phyloP scores from a whole-genome alignment of 2,329 filamentous ascomycete genomes.

The Trichoderma gracile region DNA sequence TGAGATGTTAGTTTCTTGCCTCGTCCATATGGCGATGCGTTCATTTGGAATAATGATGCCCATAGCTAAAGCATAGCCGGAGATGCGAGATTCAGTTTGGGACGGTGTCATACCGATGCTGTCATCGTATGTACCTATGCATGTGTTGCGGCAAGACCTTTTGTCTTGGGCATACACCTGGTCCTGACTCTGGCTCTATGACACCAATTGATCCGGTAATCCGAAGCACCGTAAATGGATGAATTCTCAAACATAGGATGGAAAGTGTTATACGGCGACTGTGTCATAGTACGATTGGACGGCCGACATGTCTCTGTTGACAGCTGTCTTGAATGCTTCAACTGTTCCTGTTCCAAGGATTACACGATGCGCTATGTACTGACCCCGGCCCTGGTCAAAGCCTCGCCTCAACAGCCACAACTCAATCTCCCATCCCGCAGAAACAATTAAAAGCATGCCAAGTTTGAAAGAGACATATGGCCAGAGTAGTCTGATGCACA shows the following conservation, averaged over 20 bases:
- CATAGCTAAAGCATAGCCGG: no score
- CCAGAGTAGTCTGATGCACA: conserved; percentile 4
- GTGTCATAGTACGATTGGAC: not conserved
- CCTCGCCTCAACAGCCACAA: not conserved
- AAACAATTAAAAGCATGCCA: not conserved
- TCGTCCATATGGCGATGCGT: no score
- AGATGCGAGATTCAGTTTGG: not conserved
- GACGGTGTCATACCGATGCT: not conserved
- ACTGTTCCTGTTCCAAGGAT: not conserved
- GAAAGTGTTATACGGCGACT: no score
- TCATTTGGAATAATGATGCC: no score
- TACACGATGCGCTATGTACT: not conserved
- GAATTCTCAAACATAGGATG: not conserved
- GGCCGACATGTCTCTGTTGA: not conserved
- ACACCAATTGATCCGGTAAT: not conserved
- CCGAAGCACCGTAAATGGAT: no score
- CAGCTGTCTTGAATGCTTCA: not conserved
- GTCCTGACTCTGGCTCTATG: not conserved
- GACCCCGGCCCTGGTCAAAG: not conserved
- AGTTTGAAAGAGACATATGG: not conserved
- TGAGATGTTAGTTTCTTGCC: not conserved
- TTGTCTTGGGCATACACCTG: not conserved
- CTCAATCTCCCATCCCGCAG: conserved; percentile 4
- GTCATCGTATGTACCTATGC: no score
- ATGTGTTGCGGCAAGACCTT: not conserved